Percentiles rank a stretch among this genome's conserved stretches.
phyloP scores from a whole-genome alignment of 148 eudicot species.

The Cornus suecica region DNA sequence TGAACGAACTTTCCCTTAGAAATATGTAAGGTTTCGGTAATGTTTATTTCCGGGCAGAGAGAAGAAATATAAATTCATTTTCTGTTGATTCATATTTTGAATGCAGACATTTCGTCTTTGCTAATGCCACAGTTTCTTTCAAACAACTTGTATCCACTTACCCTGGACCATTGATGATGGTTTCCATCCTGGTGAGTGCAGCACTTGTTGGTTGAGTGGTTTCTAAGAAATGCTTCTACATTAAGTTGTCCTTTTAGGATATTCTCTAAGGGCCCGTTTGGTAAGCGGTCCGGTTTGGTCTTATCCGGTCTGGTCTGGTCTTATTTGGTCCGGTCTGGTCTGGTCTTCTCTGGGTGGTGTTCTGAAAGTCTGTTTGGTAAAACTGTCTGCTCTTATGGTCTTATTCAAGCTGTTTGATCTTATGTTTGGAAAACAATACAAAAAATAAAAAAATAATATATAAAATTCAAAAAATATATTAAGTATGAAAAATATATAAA shows the following conservation, averaged over 20 bases:
- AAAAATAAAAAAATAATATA: too few species aligned
- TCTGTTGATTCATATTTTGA: conserved; percentile 20
- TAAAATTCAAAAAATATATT: too few species aligned
- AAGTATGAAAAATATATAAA: too few species aligned
- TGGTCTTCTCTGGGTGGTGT: too few species aligned
- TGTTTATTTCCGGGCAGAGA: background rate
- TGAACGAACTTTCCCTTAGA: conserved; percentile 52
- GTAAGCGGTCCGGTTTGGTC: too few species aligned
- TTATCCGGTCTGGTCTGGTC: too few species aligned
- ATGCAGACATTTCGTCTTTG: conserved; percentile 73
- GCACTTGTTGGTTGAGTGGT: background rate
- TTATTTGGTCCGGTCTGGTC: too few species aligned
- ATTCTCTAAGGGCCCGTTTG: too few species aligned
- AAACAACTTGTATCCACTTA: conserved; percentile 69
- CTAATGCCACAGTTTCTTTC: conserved; percentile 87
- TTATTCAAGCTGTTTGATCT: too few species aligned
- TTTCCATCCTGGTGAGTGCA: conserved; percentile 80
- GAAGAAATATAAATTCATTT: conserved; percentile 6
- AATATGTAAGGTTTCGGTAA: conserved; percentile 55
- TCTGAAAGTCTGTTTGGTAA: too few species aligned
- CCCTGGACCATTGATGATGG: conserved; percentile 84
- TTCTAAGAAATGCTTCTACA: background rate
- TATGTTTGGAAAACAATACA: too few species aligned
- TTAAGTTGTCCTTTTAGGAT: background rate
- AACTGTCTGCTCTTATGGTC: too few species aligned